Conservation (phyloP, 2,329 filamentous ascomycete species). For the Cladosporium sp. region DNA sequence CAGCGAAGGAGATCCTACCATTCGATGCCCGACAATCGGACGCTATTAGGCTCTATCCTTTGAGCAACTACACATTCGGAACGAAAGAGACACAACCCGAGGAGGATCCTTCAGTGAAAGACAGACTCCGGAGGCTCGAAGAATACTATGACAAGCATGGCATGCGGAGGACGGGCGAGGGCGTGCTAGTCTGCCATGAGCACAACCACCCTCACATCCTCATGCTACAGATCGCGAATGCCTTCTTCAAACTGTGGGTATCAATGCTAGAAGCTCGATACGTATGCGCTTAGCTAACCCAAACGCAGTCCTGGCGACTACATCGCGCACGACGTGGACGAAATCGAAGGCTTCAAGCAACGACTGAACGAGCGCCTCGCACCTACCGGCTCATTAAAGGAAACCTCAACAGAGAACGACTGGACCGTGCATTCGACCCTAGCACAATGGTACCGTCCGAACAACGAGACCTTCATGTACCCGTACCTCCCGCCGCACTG, state of each 20-base stretch:
- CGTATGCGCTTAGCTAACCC: background rate
- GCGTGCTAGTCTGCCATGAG: slow-evolving; percentile 94
- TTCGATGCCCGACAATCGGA: slow-evolving; percentile 87
- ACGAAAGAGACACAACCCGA: slow-evolving; percentile 98
- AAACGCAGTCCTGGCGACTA: slow-evolving; percentile 76
- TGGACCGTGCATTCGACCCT: slow-evolving; percentile 94
- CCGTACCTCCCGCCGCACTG: slow-evolving; percentile 95
- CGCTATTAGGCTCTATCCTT: slow-evolving; percentile 77
- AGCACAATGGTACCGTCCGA: slow-evolving; percentile 97
- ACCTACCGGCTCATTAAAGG: slow-evolving; percentile 65
- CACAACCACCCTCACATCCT: slow-evolving; percentile 98
- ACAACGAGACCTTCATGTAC: slow-evolving; percentile 99
- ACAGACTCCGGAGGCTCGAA: slow-evolving; percentile 86
- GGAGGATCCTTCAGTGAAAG: slow-evolving; percentile 91
- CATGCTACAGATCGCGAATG: slow-evolving; percentile 98
- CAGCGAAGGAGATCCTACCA: slow-evolving; percentile 38
- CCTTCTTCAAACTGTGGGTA: slow-evolving; percentile 86
- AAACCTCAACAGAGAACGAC: slow-evolving; percentile 57
- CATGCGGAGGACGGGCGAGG: slow-evolving; percentile 96
- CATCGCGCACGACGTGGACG: slow-evolving; percentile 79
- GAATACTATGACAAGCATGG: slow-evolving; percentile 88
- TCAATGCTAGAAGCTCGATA: background rate
- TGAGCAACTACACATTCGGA: slow-evolving; percentile 98
- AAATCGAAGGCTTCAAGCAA: slow-evolving; percentile 89
- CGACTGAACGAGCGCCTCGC: slow-evolving; percentile 89